These are phyloP conservation scores for Gliomastix tumulicola DNA, from an alignment of 2,329 filamentous ascomycete genomes.

Conservation along the genomic window DNA sequence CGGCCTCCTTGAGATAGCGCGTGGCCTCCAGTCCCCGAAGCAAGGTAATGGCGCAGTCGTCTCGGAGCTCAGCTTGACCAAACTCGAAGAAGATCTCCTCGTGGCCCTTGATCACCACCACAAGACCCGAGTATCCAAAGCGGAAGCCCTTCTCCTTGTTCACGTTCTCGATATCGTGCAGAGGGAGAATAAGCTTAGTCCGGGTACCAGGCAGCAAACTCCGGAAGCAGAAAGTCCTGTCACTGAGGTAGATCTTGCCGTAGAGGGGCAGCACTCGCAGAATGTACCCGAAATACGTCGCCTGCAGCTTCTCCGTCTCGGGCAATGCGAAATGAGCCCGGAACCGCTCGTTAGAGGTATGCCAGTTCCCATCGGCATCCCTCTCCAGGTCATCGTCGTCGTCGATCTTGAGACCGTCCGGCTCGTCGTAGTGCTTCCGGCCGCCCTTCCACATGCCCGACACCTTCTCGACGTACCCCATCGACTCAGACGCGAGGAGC, in stretches of 20 bases:
- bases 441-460: conserved; percentile 96
- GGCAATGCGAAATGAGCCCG: conserved; percentile 87
- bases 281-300: conserved; percentile 89
- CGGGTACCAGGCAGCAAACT: conserved; percentile 83
- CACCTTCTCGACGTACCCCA: conserved; percentile 94
- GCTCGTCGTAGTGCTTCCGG: conserved; percentile 76
- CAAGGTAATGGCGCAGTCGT: conserved; percentile 82
- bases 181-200: conserved; percentile 85
- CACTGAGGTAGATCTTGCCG: conserved; percentile 92
- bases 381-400: conserved; percentile 50
- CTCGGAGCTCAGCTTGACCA: conserved; percentile 64
- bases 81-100: conserved; percentile 98
- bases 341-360: conserved; percentile 72
- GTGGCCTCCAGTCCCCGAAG: conserved; percentile 69
- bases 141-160: conserved; percentile 94
- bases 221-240: conserved; percentile 84
- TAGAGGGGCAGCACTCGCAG: conserved; percentile 85
- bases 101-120: conserved; percentile 87
- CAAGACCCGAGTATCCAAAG: conserved; percentile 83
- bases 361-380: conserved; percentile 56
- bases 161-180: conserved; percentile 87
- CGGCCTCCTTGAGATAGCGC: conserved; percentile 64
- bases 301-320: conserved; percentile 71
- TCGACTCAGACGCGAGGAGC: conserved; percentile 80
- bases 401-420: conserved; percentile 41